A percentile compares a stretch with the other conserved stretches of the same genome.
These are phyloP conservation scores for Pichia cabralensis DNA, from an alignment of 805 yeast genomes.

Conservation along the genomic window DNA sequence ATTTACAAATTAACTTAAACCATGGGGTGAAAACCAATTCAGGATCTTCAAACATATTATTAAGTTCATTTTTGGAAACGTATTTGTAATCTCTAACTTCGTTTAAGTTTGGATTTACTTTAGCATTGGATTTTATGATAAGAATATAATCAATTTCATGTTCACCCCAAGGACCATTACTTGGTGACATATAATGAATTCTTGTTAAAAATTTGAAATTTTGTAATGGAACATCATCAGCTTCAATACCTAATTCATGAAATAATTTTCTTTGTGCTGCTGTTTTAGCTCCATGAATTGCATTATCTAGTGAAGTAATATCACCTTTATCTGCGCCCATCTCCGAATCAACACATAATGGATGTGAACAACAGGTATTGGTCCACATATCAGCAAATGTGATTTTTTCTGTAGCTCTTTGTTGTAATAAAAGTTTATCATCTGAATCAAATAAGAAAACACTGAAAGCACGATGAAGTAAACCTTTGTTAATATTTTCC, in stretches of 20 bases:
- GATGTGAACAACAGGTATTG: constrained; percentile 98
- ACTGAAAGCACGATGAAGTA: constrained; percentile 91
- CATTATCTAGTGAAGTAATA: constrained; percentile 35
- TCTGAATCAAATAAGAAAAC: constrained; percentile 84
- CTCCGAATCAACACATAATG: constrained; percentile 75
- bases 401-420: constrained; percentile 92
- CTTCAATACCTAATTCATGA: constrained; percentile 81
- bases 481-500: constrained; percentile 77
- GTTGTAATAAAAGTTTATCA: constrained; percentile 75
- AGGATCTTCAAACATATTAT: constrained; percentile 62
- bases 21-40: constrained; percentile 82
- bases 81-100: constrained; percentile 79
- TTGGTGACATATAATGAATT: constrained; percentile 89
- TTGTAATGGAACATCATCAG: constrained; percentile 49
- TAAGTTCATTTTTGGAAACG: constrained; percentile 59
- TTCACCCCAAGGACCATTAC: constrained; percentile 83
- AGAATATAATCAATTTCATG: constrained; percentile 95
- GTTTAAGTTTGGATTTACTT: constrained; percentile 50
- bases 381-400: constrained; percentile 98
- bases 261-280: constrained; percentile 91
- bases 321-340: constrained; percentile 42
- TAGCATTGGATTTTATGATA: constrained; percentile 50
- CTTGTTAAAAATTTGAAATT: constrained; percentile 79
- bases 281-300: constrained; percentile 66
- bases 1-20: constrained; percentile 93